These are phyloP conservation scores for Ophiocordyceps camponoti-leonardi DNA, from an alignment of 2,329 filamentous ascomycete species.

Conservation along the genomic window DNA sequence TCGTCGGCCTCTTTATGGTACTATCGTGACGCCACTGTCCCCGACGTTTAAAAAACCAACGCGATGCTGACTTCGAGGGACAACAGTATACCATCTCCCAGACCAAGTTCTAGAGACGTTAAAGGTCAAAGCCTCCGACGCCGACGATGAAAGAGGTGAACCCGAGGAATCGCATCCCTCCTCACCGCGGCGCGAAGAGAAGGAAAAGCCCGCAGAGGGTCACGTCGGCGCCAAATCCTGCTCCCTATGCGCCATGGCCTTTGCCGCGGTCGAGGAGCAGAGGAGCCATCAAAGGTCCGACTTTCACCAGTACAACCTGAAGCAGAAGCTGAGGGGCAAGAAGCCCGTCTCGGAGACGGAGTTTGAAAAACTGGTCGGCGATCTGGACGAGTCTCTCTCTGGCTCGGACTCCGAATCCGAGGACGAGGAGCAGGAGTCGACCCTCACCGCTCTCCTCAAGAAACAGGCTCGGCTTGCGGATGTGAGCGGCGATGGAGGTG, in stretches of 20 bases:
- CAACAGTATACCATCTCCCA: conserved; percentile 65
- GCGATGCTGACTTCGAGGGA: conserved; percentile 1
- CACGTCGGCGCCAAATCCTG: conserved; percentile 54
- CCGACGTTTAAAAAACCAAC: too few species aligned
- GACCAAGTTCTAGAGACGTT: conserved; percentile 54
- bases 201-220: not conserved
- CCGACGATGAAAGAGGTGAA: not conserved
- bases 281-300: conserved; percentile 77
- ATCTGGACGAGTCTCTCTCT: conserved; percentile 81
- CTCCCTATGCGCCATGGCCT: conserved; percentile 59
- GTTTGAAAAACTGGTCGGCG: conserved; percentile 71
- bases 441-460: conserved; percentile 60
- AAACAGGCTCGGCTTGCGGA: conserved; percentile 62
- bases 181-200: not conserved
- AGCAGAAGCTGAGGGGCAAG: conserved; percentile 66
- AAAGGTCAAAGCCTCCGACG: conserved; percentile 23
- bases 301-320: conserved; percentile 85
- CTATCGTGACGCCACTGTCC: too few species aligned
- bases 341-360: conserved; percentile 60
- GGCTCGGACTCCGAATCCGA: conserved; percentile 68
- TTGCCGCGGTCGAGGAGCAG: conserved; percentile 61
- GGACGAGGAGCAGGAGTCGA: conserved; percentile 52
- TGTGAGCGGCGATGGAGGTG: conserved; percentile 32
- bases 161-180: not conserved
- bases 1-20: conserved; percentile 35